These are phyloP conservation scores for Saksenaea vasiformis DNA, from an alignment of 371 early-diverging fungal genomes.

Conservation along the genomic window DNA sequence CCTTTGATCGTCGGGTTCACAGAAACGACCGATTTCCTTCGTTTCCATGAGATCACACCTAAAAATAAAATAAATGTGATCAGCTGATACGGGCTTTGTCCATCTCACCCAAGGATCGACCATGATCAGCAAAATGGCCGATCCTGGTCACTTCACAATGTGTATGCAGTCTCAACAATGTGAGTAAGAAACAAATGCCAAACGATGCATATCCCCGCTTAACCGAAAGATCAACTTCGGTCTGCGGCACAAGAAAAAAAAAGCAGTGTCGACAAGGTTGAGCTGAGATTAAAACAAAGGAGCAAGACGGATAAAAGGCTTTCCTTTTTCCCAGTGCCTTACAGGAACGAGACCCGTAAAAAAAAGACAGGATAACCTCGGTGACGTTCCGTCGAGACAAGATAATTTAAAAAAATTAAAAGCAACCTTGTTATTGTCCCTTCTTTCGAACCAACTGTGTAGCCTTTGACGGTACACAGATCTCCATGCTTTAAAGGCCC, in stretches of 20 bases:
- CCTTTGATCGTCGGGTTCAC: conserved; percentile 1
- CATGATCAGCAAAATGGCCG: too few species aligned
- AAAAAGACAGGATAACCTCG: neutral
- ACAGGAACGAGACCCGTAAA: neutral
- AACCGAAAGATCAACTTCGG: neutral
- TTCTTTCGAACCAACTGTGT: neutral
- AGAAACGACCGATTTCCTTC: neutral
- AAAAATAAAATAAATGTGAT: conserved; percentile 3
- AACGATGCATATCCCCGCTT: neutral
- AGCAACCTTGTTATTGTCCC: neutral
- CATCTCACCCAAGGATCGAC: neutral
- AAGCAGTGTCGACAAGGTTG: neutral
- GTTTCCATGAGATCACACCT: neutral
- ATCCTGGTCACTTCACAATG: too few species aligned
- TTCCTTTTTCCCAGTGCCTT: neutral
- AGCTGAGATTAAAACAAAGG: neutral
- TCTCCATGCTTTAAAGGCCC: neutral
- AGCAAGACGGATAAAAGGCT: neutral
- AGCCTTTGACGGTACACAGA: neutral
- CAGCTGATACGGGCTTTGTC: neutral
- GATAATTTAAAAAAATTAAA: neutral
- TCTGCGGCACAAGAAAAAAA: neutral
- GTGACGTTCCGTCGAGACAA: neutral
- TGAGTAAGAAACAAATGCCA: neutral
- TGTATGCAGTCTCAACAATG: too few species aligned